phyloP scores from a whole-genome alignment of 2,329 filamentous ascomycete species.

The Nigrospora sphaerica region DNA sequence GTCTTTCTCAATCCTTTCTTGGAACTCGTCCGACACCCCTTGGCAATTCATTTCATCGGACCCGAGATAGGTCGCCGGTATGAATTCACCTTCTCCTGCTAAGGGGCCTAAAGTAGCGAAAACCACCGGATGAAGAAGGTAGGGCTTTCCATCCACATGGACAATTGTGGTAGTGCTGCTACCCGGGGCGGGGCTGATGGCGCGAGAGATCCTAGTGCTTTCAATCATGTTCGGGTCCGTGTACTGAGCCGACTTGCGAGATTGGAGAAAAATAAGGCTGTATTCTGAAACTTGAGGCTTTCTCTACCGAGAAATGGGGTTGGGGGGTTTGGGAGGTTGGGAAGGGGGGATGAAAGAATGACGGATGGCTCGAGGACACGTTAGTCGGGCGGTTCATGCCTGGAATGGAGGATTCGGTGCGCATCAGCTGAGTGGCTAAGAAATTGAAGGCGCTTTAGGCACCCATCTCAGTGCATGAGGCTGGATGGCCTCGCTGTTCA shows the following conservation, averaged over 20 bases:
- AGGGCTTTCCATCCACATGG: neutral
- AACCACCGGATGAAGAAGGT: neutral
- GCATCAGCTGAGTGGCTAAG: neutral
- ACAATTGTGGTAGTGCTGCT: neutral
- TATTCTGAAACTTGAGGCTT: neutral
- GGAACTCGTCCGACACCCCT: neutral
- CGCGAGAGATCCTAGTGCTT: too few species aligned
- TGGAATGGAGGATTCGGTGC: neutral
- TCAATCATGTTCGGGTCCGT: too few species aligned
- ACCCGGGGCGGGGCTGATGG: too few species aligned
- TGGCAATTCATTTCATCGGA: too few species aligned
- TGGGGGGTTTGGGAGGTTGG: too few species aligned
- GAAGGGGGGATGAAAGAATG: too few species aligned
- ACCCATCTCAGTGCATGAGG: neutral
- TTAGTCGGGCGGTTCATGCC: too few species aligned
- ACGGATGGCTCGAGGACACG: too few species aligned
- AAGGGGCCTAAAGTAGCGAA: neutral
- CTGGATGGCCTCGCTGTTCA: neutral
- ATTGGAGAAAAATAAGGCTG: neutral
- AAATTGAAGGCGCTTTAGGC: neutral
- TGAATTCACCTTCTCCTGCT: too few species aligned
- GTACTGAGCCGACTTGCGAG: too few species aligned
- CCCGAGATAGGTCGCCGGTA: neutral
- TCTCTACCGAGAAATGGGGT: neutral
- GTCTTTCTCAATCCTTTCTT: neutral